Percentiles rank a stretch among this genome's conserved stretches.
phyloP scores from a whole-genome alignment of 345 rosid genomes.

The Rhodamnia argentea region DNA sequence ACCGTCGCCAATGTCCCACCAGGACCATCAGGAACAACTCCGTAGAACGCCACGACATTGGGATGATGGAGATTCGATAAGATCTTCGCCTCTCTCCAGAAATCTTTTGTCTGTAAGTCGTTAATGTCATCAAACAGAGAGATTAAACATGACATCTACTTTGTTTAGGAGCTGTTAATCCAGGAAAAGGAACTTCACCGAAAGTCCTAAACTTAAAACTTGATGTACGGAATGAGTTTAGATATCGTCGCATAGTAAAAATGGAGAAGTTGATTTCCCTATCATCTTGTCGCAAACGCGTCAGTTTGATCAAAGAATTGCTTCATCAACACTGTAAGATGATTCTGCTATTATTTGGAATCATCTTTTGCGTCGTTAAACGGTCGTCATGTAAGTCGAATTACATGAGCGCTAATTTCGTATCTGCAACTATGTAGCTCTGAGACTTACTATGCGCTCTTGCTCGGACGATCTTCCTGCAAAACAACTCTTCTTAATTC shows the following conservation, averaged over 20 bases:
- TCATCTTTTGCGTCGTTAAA: neutral
- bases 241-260: neutral
- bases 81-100: slow-evolving; percentile 90
- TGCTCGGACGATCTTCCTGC: slow-evolving; percentile 70
- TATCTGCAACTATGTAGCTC: neutral
- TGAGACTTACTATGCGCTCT: slow-evolving; percentile 56
- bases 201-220: neutral
- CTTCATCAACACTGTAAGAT: neutral
- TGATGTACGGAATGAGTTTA: neutral
- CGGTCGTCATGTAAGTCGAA: neutral
- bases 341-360: neutral
- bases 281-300: neutral
- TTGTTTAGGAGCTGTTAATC: neutral
- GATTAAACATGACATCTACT: neutral
- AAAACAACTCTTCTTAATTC: slow-evolving; percentile 83
- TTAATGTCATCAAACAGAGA: neutral
- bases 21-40: slow-evolving; percentile 86
- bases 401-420: neutral
- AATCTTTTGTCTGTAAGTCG: slow-evolving; percentile 49
- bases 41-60: slow-evolving; percentile 87
- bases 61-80: slow-evolving; percentile 93
- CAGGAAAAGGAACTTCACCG: neutral
- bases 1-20: slow-evolving; percentile 88
- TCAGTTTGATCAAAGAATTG: neutral
- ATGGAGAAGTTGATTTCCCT: neutral